Evolutionary conservation across 805 yeast genomes (phyloP), one percentile per base, ranked within the genome.

Genomic region (Yarrowia keelungensis): DNA sequence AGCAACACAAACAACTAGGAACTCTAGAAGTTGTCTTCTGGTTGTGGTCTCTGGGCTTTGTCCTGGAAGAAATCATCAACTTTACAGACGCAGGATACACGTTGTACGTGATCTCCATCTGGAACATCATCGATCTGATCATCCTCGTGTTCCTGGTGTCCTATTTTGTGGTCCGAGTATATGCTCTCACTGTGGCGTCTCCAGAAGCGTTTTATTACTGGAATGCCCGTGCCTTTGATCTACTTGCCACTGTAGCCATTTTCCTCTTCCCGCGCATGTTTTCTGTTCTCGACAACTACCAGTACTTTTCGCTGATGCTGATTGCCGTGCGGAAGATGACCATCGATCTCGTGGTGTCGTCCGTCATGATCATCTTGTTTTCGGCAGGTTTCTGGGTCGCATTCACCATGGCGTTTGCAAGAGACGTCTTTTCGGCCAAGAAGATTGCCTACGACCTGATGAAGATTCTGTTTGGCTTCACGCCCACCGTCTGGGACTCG

Each of bases 401-500:
- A 45, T 83, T 85, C 70, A 81, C 85, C 9, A 79, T 84, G 56
- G 77, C 84, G 49, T 80, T 80, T 71, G 84, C 85, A 4, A 73
- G 79, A 12, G 81, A 81, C 64, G 74, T 80, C 45, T 77, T 81
- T 64, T 76, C 79, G 1, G 77, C 83, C 19, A 74, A 77, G 46
- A 79, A 81, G 43, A 85, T 85, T 26, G 83, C 86, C 14, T 85
- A 81, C 72, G 85, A 83, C 69, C 79, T 85, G 79, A 74, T 85
- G 54, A 83, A 84, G 73, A 78, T 85, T 3, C 80, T 85, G 70
- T 85, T 85, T 73, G 88, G 88, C 0, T 85, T 83, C 73, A 85
- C 88, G 1, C 88, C 88, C 0, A 84, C 87, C 0, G 87, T 85
- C 3, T 85, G 88, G 88, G 79, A 80, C 56, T 83, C 82, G 67